These are phyloP conservation scores for Apiospora saccharicola DNA, from an alignment of 2,329 filamentous ascomycete species.

Conservation along the genomic window DNA sequence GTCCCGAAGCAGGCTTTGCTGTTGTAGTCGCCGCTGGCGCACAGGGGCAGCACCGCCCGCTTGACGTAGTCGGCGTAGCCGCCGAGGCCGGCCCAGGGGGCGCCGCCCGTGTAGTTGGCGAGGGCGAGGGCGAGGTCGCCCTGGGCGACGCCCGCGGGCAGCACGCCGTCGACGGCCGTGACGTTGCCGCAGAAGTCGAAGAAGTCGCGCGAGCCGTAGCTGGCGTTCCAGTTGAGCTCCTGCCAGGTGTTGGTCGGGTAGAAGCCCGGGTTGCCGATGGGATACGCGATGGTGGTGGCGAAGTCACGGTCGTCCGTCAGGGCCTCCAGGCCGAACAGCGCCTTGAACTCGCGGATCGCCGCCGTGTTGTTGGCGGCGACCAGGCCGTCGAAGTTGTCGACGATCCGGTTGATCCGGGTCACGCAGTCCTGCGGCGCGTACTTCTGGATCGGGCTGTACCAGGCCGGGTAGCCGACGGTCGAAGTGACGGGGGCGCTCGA, in stretches of 20 bases:
- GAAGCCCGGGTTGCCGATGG: slow-evolving; percentile 54
- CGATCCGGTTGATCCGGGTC: slow-evolving; percentile 54
- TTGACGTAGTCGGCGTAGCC: slow-evolving; percentile 61
- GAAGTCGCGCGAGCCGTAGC: slow-evolving; percentile 53
- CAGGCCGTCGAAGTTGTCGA: slow-evolving; percentile 58
- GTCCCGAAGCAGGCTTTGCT: slow-evolving; percentile 54
- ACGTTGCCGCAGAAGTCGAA: slow-evolving; percentile 61
- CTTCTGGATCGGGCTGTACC: slow-evolving; percentile 58
- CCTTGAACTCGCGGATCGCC: slow-evolving; percentile 54
- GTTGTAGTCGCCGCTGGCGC: slow-evolving; percentile 49
- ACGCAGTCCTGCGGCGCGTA: slow-evolving; percentile 58
- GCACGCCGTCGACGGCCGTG: slow-evolving; percentile 52
- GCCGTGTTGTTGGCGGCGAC: slow-evolving; percentile 49
- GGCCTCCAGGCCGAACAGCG: slow-evolving; percentile 54
- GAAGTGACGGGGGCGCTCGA: slow-evolving; percentile 52
- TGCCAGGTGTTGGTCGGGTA: slow-evolving; percentile 62
- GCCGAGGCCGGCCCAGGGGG: slow-evolving; percentile 58
- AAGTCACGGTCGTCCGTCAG: slow-evolving; percentile 56
- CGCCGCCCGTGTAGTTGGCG: slow-evolving; percentile 56
- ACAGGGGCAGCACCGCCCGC: slow-evolving; percentile 51
- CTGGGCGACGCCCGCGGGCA: slow-evolving; percentile 50
- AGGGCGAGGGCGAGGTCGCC: slow-evolving; percentile 55
- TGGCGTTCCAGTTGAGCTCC: slow-evolving; percentile 57
- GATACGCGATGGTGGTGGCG: slow-evolving; percentile 55
- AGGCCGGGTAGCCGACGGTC: slow-evolving; percentile 53